Conservation (phyloP, 768 basidiomycete species). For the Roridomyces roridus region DNA sequence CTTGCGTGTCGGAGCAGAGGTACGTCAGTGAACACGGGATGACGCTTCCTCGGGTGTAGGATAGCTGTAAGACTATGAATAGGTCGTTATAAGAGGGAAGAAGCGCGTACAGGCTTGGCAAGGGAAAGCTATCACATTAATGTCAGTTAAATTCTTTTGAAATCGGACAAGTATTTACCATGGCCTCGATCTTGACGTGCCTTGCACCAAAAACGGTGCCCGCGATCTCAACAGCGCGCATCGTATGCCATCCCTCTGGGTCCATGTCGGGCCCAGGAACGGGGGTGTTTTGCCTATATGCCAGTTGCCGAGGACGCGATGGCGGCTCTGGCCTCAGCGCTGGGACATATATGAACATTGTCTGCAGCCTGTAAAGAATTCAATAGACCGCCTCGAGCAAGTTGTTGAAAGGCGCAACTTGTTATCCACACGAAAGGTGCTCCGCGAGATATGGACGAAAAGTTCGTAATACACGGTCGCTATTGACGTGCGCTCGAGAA, state of each 20-base stretch:
- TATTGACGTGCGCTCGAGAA: conserved; percentile 38
- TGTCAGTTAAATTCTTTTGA: no score
- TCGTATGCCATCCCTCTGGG: conserved; percentile 41
- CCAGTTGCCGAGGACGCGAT: conserved; percentile 39
- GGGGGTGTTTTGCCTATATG: conserved; percentile 36
- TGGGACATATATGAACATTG: conserved; percentile 40
- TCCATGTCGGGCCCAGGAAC: conserved; percentile 41
- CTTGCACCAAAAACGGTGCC: conserved; percentile 30
- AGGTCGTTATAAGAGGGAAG: not conserved
- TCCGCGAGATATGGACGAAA: conserved; percentile 42
- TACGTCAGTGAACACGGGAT: conserved; percentile 21
- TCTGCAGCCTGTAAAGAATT: conserved; percentile 24
- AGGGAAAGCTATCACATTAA: conserved; percentile 47
- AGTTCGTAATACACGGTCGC: conserved; percentile 45
- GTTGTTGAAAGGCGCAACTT: conserved; percentile 30
- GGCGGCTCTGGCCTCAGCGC: conserved; percentile 36
- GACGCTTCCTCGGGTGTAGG: conserved; percentile 23
- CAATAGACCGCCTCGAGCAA: not conserved
- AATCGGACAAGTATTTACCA: conserved; percentile 26
- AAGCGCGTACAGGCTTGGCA: conserved; percentile 39
- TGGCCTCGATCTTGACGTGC: conserved; percentile 33
- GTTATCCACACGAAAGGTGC: conserved; percentile 43
- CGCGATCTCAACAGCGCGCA: conserved; percentile 25
- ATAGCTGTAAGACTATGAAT: conserved; percentile 15
- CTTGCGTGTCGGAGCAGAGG: conserved; percentile 17